These are phyloP conservation scores for Fagopyrum esculentum DNA, from an alignment of 148 eudicot genomes.

Conservation along the genomic window DNA sequence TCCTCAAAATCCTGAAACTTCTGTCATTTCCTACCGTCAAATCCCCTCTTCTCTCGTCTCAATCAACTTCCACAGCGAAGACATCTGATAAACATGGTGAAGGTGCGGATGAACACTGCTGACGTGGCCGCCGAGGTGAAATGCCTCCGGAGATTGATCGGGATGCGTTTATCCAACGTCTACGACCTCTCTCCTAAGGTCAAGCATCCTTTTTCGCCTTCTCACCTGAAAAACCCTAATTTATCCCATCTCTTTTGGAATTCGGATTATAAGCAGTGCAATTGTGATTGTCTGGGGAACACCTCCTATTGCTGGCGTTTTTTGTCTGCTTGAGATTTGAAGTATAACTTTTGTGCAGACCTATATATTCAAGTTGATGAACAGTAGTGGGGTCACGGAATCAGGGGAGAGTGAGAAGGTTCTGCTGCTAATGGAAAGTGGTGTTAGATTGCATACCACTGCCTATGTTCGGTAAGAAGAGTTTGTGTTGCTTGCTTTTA, in stretches of 20 bases:
- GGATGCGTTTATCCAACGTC: slow-evolving; percentile 94
- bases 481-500: not conserved
- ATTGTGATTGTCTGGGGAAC: not conserved
- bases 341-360: slow-evolving; percentile 44
- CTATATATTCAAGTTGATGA: slow-evolving; percentile 91
- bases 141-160: slow-evolving; percentile 75
- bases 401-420: slow-evolving; percentile 99
- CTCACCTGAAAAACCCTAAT: not conserved
- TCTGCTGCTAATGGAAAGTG: slow-evolving; percentile 90
- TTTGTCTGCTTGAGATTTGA: slow-evolving; percentile 2
- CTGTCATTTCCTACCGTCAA: not conserved
- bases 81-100: slow-evolving; percentile 49
- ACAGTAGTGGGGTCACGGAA: slow-evolving; percentile 94
- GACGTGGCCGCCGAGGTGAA: slow-evolving; percentile 99
- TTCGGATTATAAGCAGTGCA: not conserved
- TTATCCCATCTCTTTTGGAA: not conserved
- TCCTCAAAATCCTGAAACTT: not conserved
- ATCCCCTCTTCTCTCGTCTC: not conserved
- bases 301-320: not conserved
- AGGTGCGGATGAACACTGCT: slow-evolving; percentile 99
- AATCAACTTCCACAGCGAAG: not conserved
- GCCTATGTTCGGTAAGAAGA: slow-evolving; percentile 58
- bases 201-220: not conserved
- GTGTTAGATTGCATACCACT: slow-evolving; percentile 89
- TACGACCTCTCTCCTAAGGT: slow-evolving; percentile 96